Base-by-base conservation (phyloP, 2,329 filamentous ascomycete species). In the Trichophaea hybrida region DNA sequence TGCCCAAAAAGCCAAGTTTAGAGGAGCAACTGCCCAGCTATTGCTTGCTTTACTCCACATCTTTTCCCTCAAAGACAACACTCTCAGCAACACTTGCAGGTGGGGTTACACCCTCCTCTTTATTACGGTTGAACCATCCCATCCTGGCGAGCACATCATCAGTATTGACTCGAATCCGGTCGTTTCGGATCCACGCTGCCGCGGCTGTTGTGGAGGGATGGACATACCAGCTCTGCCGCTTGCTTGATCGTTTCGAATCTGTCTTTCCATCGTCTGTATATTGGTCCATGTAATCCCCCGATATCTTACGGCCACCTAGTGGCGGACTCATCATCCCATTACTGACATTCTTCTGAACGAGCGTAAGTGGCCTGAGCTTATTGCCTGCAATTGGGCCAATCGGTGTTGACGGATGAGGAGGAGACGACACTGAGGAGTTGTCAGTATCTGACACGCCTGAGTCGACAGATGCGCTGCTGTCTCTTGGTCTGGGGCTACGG, bases 301-400 rank as follows among this genome's bases (percentile, higher is more conserved):
- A 68, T 8, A 63, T 65, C 50, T 66, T 68, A 49, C 67, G 58
- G 43, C 63, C 61, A 24, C 24, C 24, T 6, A 59, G 46, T 3
- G 60, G 57, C 17, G 57, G 58, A 15, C 59, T 62, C 44, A 61
- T 62, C 12, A 58, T 55, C 7, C 59, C 64, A 44, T 50, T 66
- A 65, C 57, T 51, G n/a, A 59, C 59, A 31, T 84, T 84, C 74
- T 94, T 88, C 73, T 93, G 86, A 51, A 97, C 89, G 34, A 98
- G 77, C 13, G 91, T 80, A 65, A 98, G 75, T 5, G 91, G 91
- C 38, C 90, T 80, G 60, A 94, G 83, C 73, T 93, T 93, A 69
- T 83, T 84, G 49, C 81, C 81, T 3, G 79, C 80, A 59, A 80
- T 68, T 48, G 64, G 62, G 6, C 65, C 66, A 17, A 57, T 57